Evolutionary conservation across 2,329 filamentous ascomycete species (phyloP).

Genomic region (Pseudogymnoascus sp.): DNA sequence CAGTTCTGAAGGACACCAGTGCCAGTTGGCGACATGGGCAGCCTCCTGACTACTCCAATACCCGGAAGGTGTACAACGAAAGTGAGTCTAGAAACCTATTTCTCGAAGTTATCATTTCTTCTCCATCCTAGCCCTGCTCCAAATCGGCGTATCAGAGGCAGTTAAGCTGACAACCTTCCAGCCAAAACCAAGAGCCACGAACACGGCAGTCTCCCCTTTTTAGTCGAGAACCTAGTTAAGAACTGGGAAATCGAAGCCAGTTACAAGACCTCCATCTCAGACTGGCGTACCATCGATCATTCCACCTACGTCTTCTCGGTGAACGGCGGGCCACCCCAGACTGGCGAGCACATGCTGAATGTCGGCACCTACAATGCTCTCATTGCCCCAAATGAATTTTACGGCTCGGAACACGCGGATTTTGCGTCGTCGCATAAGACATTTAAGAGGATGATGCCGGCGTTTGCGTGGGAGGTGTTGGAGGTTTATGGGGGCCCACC

Average conservation of each 20-base stretch:
- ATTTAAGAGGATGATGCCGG: constrained; percentile 67
- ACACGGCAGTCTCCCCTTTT: constrained; percentile 46
- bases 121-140: background rate
- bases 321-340: constrained; percentile 49
- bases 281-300: constrained; percentile 59
- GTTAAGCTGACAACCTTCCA: constrained; percentile 26
- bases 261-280: constrained; percentile 51
- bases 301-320: constrained; percentile 54
- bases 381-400: constrained; percentile 54
- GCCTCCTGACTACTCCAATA: constrained; percentile 57
- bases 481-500: constrained; percentile 61
- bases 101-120: background rate
- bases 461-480: constrained; percentile 62
- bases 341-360: constrained; percentile 55
- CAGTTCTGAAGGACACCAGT: constrained; percentile 43
- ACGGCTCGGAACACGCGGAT: constrained; percentile 51
- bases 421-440: constrained; percentile 60
- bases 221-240: constrained; percentile 63
- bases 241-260: constrained; percentile 67
- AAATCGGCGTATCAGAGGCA: no score
- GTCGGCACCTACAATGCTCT: constrained; percentile 64
- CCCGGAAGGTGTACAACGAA: constrained; percentile 48
- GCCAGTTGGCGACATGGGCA: constrained; percentile 52
- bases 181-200: constrained; percentile 49
- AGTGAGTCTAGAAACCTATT: constrained; percentile 35